These are phyloP conservation scores for Steccherinum ochraceum DNA, from an alignment of 768 basidiomycete genomes.

Conservation along the genomic window DNA sequence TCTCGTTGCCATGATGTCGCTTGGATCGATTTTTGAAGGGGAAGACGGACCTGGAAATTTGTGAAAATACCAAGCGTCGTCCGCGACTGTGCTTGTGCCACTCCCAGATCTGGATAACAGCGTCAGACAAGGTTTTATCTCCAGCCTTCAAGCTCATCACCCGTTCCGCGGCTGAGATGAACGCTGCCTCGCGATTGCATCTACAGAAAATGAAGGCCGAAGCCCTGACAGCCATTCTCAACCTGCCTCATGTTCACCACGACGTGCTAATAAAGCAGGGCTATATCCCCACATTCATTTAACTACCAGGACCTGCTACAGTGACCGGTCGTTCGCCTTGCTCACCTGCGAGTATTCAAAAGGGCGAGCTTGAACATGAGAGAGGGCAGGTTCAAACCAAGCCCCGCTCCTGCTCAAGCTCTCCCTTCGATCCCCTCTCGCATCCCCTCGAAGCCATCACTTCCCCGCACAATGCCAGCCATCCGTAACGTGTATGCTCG, in stretches of 20 bases:
- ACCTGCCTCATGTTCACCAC: neutral
- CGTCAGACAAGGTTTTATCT: neutral
- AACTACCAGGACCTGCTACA: too few species aligned
- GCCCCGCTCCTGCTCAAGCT: conserved; percentile 8
- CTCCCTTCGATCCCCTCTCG: conserved; percentile 2
- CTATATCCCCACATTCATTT: neutral
- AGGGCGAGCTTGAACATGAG: neutral
- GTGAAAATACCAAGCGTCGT: too few species aligned
- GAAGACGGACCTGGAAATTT: too few species aligned
- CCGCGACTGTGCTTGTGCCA: neutral
- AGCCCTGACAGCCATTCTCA: neutral
- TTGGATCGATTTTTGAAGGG: too few species aligned
- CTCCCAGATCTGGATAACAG: neutral
- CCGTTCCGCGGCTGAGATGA: too few species aligned
- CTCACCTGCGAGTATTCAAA: too few species aligned
- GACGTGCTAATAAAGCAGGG: neutral
- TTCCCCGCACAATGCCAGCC: conserved; percentile 23
- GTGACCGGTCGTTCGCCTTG: too few species aligned
- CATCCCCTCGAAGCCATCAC: neutral
- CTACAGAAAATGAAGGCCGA: neutral
- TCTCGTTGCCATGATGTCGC: too few species aligned
- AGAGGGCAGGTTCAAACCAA: conserved; percentile 1
- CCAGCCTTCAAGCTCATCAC: neutral
- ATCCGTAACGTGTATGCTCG: conserved; percentile 24
- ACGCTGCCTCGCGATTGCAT: too few species aligned